A percentile compares a stretch with the other conserved stretches of the same genome.
phyloP scores from a whole-genome alignment of 495 filamentous ascomycete species.

The Daldinia concentrica region DNA sequence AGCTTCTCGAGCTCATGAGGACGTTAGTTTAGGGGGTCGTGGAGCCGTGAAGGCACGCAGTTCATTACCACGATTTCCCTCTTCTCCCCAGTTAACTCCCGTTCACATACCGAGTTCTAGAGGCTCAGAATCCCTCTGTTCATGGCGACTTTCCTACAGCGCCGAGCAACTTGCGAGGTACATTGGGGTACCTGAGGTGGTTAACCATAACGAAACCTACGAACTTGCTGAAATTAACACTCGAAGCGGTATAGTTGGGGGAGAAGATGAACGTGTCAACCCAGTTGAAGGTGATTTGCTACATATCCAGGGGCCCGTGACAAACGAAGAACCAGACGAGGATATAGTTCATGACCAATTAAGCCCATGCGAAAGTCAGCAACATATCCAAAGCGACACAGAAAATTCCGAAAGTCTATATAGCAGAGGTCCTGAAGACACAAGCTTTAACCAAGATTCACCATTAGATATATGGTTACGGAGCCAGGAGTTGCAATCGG shows the following conservation, averaged over 20 bases:
- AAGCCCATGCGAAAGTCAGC: slow-evolving; percentile 4
- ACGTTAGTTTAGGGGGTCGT: slow-evolving; percentile 14
- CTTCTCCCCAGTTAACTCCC: slow-evolving; percentile 47
- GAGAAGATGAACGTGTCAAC: slow-evolving; percentile 6
- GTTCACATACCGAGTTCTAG: slow-evolving; percentile 42
- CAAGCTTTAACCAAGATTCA: slow-evolving; percentile 42
- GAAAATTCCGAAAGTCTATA: slow-evolving; percentile 14
- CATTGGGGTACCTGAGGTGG: slow-evolving; percentile 31
- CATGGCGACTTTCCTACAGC: slow-evolving; percentile 53
- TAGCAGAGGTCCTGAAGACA: slow-evolving; percentile 30
- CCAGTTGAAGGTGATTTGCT: slow-evolving; percentile 21
- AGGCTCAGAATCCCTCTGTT: slow-evolving; percentile 49
- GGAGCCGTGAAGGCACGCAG: slow-evolving; percentile 19
- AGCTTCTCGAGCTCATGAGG: slow-evolving; percentile 15
- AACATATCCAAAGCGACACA: slow-evolving; percentile 14
- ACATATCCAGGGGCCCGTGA: neutral
- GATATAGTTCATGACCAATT: neutral
- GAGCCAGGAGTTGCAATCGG: slow-evolving; percentile 51
- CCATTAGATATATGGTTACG: slow-evolving; percentile 54
- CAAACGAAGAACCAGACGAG: neutral
- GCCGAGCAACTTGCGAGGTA: slow-evolving; percentile 47
- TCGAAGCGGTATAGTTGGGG: neutral
- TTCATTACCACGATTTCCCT: slow-evolving; percentile 43
- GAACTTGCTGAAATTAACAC: neutral
- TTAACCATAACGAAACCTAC: neutral